Base-by-base conservation (phyloP, 78 protist species). In the Mantamonas sphyraenae region DNA sequence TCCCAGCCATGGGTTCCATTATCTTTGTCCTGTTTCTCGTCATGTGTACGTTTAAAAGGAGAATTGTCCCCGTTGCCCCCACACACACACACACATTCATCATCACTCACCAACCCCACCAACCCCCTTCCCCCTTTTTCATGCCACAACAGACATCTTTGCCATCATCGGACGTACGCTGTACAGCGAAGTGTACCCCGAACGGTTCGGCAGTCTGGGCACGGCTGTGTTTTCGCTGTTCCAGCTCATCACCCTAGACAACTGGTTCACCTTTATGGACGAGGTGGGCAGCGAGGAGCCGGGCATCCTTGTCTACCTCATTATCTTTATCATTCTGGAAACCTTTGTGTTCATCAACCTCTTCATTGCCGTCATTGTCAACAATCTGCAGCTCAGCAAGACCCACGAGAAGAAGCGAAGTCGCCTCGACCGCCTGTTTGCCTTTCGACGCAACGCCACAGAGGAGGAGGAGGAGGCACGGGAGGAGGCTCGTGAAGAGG, bases 221-320 rank as follows among this genome's bases (percentile, higher is more conserved):
- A 5, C 2, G 38, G 3, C 64, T 0, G 2, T 70, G 26, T 56
- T 70, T 26, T 19, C 75, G 0, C 55, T 70, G 14, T 70, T 70
- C 64, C 61, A 51, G 61, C 38, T 70, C 34, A 17, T 70, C 39
- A 56, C 75, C n/a, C 38, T 70, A 37, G 75, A 70, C 58, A 64
- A 70, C 38, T 70, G 75, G 75, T 59, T 5, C 39, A 30, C 22
- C n/a, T 53, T 17, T 35, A 22, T n/a, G n/a, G 47, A 70, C n/a
- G 34, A 38, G 34, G n/a, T 40, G 38, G 1, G 17, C 33, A 5
- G 17, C 53, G 26, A 37, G 28, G 53, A 60, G 5, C 40, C 66
- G 31, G 8, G 30, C 28, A 2, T 38, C 16, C 16, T 60, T 16
- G 2, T 60, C 53, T 53, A 45, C 64, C 12, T 70, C 45, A 26